Base-by-base conservation (phyloP, 2,329 filamentous ascomycete species). In the Sporothrix inflata region DNA sequence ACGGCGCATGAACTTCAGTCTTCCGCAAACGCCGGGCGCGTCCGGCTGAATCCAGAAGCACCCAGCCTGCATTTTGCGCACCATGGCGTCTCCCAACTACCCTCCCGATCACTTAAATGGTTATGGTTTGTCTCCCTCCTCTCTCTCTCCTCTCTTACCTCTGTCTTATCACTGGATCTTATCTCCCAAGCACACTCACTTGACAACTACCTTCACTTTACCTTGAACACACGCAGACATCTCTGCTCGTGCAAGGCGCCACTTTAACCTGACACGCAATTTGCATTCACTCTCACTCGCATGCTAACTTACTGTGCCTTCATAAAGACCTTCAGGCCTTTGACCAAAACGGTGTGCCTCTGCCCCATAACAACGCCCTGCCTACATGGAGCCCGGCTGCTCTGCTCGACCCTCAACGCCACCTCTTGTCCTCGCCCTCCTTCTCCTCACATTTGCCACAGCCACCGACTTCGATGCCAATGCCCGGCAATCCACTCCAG, bases 351-450 rank as follows among this genome's bases (percentile, higher is more conserved):
- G 24, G 53, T 14, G 57, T 42, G 21, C 45, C 30, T 66, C 66
- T 38, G n/a, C 60, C 51, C n/a, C 24, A 49, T n/a, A 30, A 49
- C 24, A 16, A 40, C 42, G 47, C 73, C 75, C 69, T 79, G 74
- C 77, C 78, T 40, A 75, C 79, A 69, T 86, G 85, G 81, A 83
- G 83, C 67, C 79, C 84, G 21, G 79, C 80, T 11, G 75, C 79
- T 11, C 60, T 75, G 9, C 74, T 74, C 57, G 73, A 74, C 16
- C 73, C 74, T 42, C 42, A 70, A 12, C 70, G 38, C 24, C 67
- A 73, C 38, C 49, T 47, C 11, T 21, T 70, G 24, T 14, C 55
- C 14, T 7, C 69, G 1, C 9, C 47, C 16, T 7, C 30, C 40
- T 21, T 70, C 24, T 9, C 66, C 19, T 49, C 57, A n/a, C 71